These are phyloP conservation scores for Solanum appendiculatum DNA, from an alignment of 257 asterid genomes.

Conservation along the genomic window DNA sequence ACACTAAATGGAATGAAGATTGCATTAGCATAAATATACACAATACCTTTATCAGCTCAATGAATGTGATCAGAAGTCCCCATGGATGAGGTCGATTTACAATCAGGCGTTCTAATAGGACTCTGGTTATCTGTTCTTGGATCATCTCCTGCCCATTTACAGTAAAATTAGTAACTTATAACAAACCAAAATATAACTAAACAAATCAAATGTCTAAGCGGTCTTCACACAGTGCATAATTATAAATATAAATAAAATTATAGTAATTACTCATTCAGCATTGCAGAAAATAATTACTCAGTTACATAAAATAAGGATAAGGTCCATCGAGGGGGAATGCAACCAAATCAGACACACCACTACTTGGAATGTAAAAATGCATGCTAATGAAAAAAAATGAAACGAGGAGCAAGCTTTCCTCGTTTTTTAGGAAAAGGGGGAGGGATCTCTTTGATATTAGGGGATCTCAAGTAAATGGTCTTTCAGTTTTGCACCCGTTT, in stretches of 20 bases:
- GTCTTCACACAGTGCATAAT: neutral
- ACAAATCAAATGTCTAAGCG: neutral
- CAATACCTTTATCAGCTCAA: conserved; percentile 82
- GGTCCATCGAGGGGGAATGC: neutral
- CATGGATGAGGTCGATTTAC: conserved; percentile 96
- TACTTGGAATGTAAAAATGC: neutral
- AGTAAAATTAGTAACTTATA: neutral
- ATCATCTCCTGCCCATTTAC: conserved; percentile 59
- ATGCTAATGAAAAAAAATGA: neutral
- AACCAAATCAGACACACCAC: neutral
- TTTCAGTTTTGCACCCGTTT: neutral
- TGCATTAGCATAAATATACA: neutral
- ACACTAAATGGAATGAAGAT: neutral
- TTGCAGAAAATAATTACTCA: neutral
- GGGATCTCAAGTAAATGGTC: neutral
- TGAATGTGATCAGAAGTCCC: conserved; percentile 88
- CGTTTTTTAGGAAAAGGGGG: neutral
- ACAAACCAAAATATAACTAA: neutral
- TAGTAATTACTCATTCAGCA: neutral
- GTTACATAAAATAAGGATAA: neutral
- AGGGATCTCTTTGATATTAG: neutral
- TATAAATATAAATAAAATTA: neutral
- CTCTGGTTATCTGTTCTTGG: conserved; percentile 96
- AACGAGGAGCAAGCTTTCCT: neutral
- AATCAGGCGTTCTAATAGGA: conserved; percentile 69